Evolutionary conservation across 805 yeast species (phyloP), one percentile per base, ranked within the genome.

Genomic region (Saturnispora hagleri): DNA sequence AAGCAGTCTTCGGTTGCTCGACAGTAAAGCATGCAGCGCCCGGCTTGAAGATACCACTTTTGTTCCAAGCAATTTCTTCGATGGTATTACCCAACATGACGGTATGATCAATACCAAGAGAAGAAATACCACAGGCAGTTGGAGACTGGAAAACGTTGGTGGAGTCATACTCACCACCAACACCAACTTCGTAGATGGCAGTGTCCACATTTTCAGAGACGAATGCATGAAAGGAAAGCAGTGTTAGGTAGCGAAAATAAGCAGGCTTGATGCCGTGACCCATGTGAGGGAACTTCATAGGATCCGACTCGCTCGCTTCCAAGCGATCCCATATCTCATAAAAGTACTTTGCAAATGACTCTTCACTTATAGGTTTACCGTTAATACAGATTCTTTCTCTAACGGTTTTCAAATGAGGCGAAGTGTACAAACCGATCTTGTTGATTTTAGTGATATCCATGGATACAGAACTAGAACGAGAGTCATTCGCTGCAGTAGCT

Each of bases 81-180:
- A 93, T 75, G 0, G 97, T 90, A 57, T 81, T 73, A 7, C 99
- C 99, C 50, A 93, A 72, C 76, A 89, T 82, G 51, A 80, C 73
- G 0, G 89, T 84, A 66, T 93, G 99, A 66, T 93, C 99, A 43
- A 93, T 84, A 0, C 98, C 99, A 54, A 93, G 69, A 5, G 91
- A 77, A 2, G 93, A 72, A 17, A 93, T 84, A 38, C 95, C 99
- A 46, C 96, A 83, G 1, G 82, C 90, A 0, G 86, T 77, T 18
- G 99, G 98, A 43, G 73, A 70, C 43, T 75, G 80, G 47, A 93
- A 79, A 2, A 93, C 77, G 64, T 93, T 93, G 12, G 99, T 93
- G n/a, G 97, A 88, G 67, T 93, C 99, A 62, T 81, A 89, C 63
- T 87, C 95, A 6, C 99, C 99, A 28, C 99, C 99, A 46, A 93